These are phyloP conservation scores for Thymus mandschuricus DNA, from an alignment of 257 asterid genomes.

Conservation along the genomic window DNA sequence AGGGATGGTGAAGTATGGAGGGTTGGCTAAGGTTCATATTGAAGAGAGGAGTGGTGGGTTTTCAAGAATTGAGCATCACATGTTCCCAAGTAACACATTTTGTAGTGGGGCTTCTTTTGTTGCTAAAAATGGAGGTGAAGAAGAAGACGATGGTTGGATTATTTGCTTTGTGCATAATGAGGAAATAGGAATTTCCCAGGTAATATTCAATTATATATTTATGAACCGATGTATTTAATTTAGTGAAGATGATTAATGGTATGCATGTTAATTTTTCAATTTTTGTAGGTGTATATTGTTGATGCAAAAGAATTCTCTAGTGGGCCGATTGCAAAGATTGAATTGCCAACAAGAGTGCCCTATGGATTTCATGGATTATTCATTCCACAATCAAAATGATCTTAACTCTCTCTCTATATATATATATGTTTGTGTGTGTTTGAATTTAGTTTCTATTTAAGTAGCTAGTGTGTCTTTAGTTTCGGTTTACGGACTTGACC, in stretches of 20 bases:
- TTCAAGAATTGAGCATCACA: slow-evolving; percentile 31
- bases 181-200: slow-evolving; percentile 33
- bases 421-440: too few species aligned
- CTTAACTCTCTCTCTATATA: too few species aligned
- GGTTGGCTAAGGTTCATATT: slow-evolving; percentile 47
- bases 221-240: not conserved
- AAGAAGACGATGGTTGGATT: slow-evolving; percentile 49
- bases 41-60: slow-evolving; percentile 14
- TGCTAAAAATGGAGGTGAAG: slow-evolving; percentile 12
- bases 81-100: slow-evolving; percentile 31
- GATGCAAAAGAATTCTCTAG: slow-evolving; percentile 41
- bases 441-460: too few species aligned
- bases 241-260: not conserved
- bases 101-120: slow-evolving; percentile 36
- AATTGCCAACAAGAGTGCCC: slow-evolving; percentile 42
- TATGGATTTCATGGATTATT: slow-evolving; percentile 49
- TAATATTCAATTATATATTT: too few species aligned
- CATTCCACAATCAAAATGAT: not conserved
- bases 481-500: too few species aligned
- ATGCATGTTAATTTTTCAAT: not conserved
- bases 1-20: slow-evolving; percentile 55
- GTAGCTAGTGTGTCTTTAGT: too few species aligned
- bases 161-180: slow-evolving; percentile 37
- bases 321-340: slow-evolving; percentile 35
- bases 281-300: slow-evolving; percentile 36